Evolutionary conservation across 257 asterid species (phyloP).

Genomic region (Nicotiana obtusifolia): DNA sequence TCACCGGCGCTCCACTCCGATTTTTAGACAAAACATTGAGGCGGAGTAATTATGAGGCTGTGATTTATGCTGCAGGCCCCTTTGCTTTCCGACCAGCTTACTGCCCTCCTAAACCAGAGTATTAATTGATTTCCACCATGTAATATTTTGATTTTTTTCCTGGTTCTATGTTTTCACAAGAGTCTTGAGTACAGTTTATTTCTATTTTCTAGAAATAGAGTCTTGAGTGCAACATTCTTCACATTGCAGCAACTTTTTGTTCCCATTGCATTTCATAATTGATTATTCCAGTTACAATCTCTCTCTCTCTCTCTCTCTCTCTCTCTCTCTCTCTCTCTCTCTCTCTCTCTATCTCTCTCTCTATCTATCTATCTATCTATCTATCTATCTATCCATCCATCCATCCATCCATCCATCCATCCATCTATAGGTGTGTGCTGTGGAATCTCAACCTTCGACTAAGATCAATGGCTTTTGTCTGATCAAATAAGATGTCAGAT

Average conservation of each 20-base stretch:
- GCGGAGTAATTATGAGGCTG: conserved; percentile 49
- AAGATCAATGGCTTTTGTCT: neutral
- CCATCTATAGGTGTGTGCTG: neutral
- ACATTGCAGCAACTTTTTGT: neutral
- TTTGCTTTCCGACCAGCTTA: conserved; percentile 72
- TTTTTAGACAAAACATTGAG: conserved; percentile 51
- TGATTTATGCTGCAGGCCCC: conserved; percentile 64
- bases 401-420: no score
- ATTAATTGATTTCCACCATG: conserved; percentile 9
- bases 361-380: neutral
- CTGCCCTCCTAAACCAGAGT: conserved; percentile 44
- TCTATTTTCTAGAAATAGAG: neutral
- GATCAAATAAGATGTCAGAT: neutral
- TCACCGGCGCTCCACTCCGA: conserved; percentile 62
- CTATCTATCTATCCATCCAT: no score
- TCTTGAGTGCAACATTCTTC: neutral
- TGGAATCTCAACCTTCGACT: neutral
- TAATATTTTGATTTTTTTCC: neutral
- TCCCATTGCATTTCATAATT: neutral
- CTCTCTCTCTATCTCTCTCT: no score
- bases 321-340: no score
- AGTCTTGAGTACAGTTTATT: neutral
- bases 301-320: no score
- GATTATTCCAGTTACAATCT: neutral
- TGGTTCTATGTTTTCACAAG: neutral